phyloP scores from a whole-genome alignment of 139 green algal genomes.

The Raphidocelis subcapitata region DNA sequence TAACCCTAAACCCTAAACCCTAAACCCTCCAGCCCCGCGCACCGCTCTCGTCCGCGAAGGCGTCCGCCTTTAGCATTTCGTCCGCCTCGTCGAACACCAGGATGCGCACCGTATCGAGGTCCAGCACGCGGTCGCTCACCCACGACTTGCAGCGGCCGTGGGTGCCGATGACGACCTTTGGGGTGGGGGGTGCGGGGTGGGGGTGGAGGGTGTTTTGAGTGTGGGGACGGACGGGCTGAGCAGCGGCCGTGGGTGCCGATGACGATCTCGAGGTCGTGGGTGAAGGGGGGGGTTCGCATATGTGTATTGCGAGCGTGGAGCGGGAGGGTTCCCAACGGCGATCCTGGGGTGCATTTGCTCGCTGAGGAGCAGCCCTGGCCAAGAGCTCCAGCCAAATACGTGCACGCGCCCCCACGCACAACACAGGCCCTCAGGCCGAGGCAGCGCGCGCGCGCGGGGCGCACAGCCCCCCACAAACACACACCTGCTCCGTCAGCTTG shows the following conservation, averaged over 20 bases:
- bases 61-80: slow-evolving; percentile 96
- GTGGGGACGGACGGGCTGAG: neutral
- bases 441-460: too few relatives aligned
- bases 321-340: too few relatives aligned
- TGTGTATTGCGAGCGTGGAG: too few relatives aligned
- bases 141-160: slow-evolving; percentile 92
- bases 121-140: slow-evolving; percentile 69
- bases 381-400: too few relatives aligned
- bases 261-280: slow-evolving; percentile 68
- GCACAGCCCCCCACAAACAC: too few relatives aligned
- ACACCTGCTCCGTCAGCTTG: slow-evolving; percentile 28
- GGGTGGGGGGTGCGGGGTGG: too few relatives aligned
- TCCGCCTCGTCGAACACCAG: slow-evolving; percentile 99
- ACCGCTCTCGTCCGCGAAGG: slow-evolving; percentile 88
- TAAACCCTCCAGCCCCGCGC: slow-evolving; percentile 28
- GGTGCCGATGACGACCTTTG: slow-evolving; percentile 93
- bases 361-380: too few relatives aligned
- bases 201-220: neutral
- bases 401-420: too few relatives aligned
- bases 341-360: too few relatives aligned
- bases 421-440: too few relatives aligned
- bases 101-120: slow-evolving; percentile 69
- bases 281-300: too few relatives aligned
- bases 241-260: slow-evolving; percentile 96
- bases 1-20: too few relatives aligned